Base-by-base conservation (phyloP, 2,329 filamentous ascomycete species). In the Ilyonectria robusta region DNA sequence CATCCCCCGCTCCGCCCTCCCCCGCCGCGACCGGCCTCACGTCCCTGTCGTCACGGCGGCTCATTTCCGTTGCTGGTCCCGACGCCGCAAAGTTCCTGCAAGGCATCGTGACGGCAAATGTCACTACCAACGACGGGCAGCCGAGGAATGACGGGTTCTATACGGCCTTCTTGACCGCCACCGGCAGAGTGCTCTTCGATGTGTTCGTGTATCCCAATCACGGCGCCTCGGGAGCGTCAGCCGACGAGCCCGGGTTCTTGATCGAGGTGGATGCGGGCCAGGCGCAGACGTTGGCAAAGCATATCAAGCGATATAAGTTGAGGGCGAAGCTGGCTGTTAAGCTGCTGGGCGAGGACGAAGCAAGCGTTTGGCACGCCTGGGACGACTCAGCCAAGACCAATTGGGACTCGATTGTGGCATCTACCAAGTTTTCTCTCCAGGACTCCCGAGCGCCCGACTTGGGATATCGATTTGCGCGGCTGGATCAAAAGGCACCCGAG, bases 1-100 rank as follows among this genome's bases (percentile, higher is more conserved):
- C 73, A 66, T 72, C 74, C 37, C 67, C 71, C 35, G 67, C 76
- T 37, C 78, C 79, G 48, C 81, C 84, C 13, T 78, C 80, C 44
- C 85, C 86, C 15, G 84, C 86, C 2, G 29, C 79, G 2, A 76
- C 86, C 66, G 84, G 83, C 72, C 77, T 88, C 79, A 82, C 88
- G 15, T 79, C 80, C 29, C 88, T 98, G 69, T 82, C 88, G n/a
- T 91, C 92, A 71, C 93, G 96, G 56, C 89, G 90, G 59, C 86
- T 98, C 50, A 91, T 99, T 72, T 92, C 91, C 46, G 84, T 98
- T 69, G 88, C 91, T 17, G 96, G 96, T 3, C 86, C 86, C 4
- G 95, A 98, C 76, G 91, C 94, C 35, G 87, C 92, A 53, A 92
- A 92, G 72, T 98, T 95, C 81, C 88, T 99, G 2, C 94, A 98